Conservation (phyloP, 148 eudicot genomes). For the Chenopodium quinoa region DNA sequence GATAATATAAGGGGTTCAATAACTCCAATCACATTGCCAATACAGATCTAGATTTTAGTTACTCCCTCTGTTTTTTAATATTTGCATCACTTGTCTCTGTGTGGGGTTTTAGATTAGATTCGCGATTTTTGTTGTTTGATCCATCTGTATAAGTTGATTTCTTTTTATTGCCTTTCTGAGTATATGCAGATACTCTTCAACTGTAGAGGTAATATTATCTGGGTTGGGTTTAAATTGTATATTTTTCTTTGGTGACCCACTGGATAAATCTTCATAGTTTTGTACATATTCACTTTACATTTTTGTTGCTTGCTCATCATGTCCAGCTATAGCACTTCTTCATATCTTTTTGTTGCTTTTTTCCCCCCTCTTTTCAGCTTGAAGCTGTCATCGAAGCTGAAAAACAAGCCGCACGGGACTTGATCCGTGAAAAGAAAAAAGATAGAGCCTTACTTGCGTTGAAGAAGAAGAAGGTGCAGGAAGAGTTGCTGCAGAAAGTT, state of each 20-base stretch:
- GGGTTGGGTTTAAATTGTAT: not conserved
- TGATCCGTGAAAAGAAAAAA: constrained; percentile 93
- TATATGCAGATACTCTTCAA: not conserved
- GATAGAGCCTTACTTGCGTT: constrained; percentile 92
- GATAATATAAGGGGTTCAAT: not conserved
- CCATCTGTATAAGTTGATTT: not conserved
- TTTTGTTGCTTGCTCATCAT: not conserved
- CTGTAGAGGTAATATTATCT: not conserved
- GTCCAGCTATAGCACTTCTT: not conserved
- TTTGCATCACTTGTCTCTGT: too few species aligned
- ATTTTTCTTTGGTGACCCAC: not conserved
- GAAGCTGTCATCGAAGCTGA: constrained; percentile 96
- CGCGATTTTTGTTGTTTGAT: not conserved
- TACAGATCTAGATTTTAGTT: not conserved
- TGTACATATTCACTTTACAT: not conserved
- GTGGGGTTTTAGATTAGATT: not conserved
- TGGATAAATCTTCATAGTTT: not conserved
- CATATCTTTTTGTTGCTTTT: not conserved
- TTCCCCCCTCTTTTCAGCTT: constrained; percentile 50
- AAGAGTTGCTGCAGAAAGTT: constrained; percentile 89
- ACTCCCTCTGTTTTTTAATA: too few species aligned
- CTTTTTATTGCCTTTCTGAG: not conserved
- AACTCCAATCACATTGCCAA: not conserved
- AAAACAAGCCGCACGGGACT: constrained; percentile 91
- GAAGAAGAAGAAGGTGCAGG: constrained; percentile 94